Base-by-base conservation (phyloP, 2,329 filamentous ascomycete genomes). In the Colletotrichum sojae region DNA sequence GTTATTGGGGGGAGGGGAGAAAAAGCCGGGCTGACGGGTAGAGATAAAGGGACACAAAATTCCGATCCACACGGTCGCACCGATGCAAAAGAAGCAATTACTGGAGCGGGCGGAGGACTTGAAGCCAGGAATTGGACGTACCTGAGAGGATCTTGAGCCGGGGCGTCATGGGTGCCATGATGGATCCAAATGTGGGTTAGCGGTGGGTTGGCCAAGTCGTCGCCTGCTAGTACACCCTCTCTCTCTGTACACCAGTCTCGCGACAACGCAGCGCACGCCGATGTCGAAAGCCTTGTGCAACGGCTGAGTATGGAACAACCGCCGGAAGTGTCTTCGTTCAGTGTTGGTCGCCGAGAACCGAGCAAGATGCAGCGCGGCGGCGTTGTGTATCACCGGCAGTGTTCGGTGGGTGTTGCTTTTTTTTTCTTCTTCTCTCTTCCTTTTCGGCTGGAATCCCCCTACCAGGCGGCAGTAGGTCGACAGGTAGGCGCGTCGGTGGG, bases 131-230 rank as follows among this genome's bases (percentile, higher is more conserved):
- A 75, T 73, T 71, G 76, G 74, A 86, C 87, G 81, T 81, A 89
- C 87, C 87, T 85, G 86, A 88, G 78, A 89, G 83, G 80, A 88
- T 84, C 83, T 85, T 88, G 80, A 86, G 84, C 81, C 86, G 86
- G 81, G 87, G 86, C 79, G 86, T 83, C 79, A 84, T 82, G 80
- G 87, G 86, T 81, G 86, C 86, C 87, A 89, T 89, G 80, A 80
- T 84, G 79, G 79, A 77, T 73, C 80, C 79, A 74, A 76, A 79
- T 78, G 74, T 73, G 78, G 79, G 73, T 76, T 80, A 81, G 76
- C 74, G 62, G 66, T 69, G 75, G 77, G 74, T 72, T 75, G 71
- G 76, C 71, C 74, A 73, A 78, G 75, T 76, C 40, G 52, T 68
- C 63, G 63, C 63, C 57, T 68, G 58, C 49, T 62, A 36, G 63